Conservation (phyloP, 768 basidiomycete genomes). For the Termitomyces sp. region DNA sequence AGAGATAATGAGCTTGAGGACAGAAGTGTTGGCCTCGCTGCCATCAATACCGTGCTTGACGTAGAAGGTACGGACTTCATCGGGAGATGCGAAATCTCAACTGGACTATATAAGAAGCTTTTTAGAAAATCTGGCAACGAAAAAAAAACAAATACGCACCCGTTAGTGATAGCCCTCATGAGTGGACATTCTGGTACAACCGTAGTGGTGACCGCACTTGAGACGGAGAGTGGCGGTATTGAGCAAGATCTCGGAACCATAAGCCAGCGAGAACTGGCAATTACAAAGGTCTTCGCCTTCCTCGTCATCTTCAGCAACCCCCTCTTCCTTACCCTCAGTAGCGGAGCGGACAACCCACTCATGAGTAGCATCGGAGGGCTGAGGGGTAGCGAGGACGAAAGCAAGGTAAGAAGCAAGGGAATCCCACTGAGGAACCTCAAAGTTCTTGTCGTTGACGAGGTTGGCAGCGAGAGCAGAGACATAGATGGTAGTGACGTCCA, state of each 20-base stretch:
- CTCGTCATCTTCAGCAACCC: too few relatives aligned
- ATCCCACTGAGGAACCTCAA: conserved; percentile 86
- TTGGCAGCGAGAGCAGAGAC: too few relatives aligned
- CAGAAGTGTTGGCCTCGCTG: conserved; percentile 85
- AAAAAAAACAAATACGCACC: conserved; percentile 30
- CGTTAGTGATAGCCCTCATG: conserved; percentile 92
- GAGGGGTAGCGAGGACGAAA: conserved; percentile 59
- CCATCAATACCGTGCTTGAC: conserved; percentile 99
- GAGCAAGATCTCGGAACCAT: conserved; percentile 97
- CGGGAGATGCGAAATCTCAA: conserved; percentile 97
- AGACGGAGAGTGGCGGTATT: conserved; percentile 96
- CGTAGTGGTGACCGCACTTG: conserved; percentile 98
- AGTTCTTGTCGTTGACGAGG: conserved; percentile 91
- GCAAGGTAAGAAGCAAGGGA: conserved; percentile 70
- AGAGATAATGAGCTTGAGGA: conserved; percentile 79
- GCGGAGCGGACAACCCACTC: too few relatives aligned
- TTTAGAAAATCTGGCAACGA: conserved; percentile 18
- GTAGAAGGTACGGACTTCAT: conserved; percentile 97
- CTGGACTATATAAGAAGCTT: conserved; percentile 49
- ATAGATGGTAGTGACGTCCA: conserved; percentile 53
- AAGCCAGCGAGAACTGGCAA: conserved; percentile 97
- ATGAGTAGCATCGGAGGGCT: too few relatives aligned
- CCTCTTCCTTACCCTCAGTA: too few relatives aligned
- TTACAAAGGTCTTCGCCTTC: conserved; percentile 99
- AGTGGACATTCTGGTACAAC: conserved; percentile 96